These are phyloP conservation scores for Amanita brunnescens DNA, from an alignment of 768 basidiomycete species.

Conservation along the genomic window DNA sequence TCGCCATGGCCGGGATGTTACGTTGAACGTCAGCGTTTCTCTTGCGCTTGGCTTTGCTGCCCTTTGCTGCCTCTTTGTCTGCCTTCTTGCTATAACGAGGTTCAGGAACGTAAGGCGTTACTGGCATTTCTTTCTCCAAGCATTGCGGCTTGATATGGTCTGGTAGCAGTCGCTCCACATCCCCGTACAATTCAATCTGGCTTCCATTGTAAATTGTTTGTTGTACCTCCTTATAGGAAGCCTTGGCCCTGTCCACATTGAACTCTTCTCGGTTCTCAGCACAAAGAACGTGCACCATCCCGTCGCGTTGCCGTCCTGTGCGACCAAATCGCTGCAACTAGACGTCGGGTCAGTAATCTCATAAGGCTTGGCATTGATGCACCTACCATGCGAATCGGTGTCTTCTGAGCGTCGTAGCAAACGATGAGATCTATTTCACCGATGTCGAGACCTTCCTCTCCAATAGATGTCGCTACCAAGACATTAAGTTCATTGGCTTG, in stretches of 20 bases:
- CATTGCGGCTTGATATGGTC: constrained; percentile 66
- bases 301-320: constrained; percentile 88
- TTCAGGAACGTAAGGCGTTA: constrained; percentile 60
- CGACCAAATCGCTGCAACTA: constrained; percentile 95
- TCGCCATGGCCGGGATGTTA: constrained; percentile 70
- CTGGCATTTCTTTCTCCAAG: constrained; percentile 76
- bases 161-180: constrained; percentile 82
- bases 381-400: constrained; percentile 89
- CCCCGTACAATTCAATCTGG: constrained; percentile 85
- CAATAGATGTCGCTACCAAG: constrained; percentile 91
- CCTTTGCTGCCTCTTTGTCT: constrained; percentile 20
- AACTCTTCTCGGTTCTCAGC: constrained; percentile 85
- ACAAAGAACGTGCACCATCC: constrained; percentile 84
- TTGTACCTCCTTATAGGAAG: constrained; percentile 82
- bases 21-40: constrained; percentile 56
- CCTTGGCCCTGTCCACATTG: constrained; percentile 85
- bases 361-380: not conserved
- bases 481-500: constrained; percentile 85
- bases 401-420: constrained; percentile 95
- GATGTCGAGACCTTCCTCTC: constrained; percentile 97
- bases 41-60: constrained; percentile 51
- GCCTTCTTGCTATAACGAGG: constrained; percentile 29
- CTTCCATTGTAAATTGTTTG: constrained; percentile 79
- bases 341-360: constrained; percentile 6
- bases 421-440: constrained; percentile 95